These are phyloP conservation scores for Lasiosphaeria miniovina DNA, from an alignment of 495 filamentous ascomycete species.

Conservation along the genomic window DNA sequence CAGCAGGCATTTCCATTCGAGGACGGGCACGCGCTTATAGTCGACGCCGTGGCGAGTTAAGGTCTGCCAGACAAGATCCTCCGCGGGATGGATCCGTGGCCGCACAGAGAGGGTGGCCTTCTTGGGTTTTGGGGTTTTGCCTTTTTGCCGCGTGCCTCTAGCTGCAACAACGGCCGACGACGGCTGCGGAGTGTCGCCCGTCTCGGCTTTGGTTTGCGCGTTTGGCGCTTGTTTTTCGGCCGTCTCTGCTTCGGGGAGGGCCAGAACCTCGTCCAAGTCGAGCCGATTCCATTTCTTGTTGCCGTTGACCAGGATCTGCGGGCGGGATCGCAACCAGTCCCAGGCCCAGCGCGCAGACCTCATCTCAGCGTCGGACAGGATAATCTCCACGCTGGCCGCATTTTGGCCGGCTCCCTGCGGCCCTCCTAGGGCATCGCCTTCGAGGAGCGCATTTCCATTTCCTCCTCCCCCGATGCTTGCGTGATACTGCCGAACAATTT, in stretches of 20 bases:
- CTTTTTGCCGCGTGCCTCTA: not conserved
- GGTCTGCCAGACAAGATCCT: slow-evolving; percentile 65
- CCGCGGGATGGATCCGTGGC: slow-evolving; percentile 36
- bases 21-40: slow-evolving; percentile 58
- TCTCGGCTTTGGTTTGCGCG: slow-evolving; percentile 1
- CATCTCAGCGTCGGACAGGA: slow-evolving; percentile 29
- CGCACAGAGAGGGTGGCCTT: slow-evolving; percentile 26
- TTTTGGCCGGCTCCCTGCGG: slow-evolving; percentile 7
- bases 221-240: not conserved
- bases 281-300: slow-evolving; percentile 42
- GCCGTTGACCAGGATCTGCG: slow-evolving; percentile 42
- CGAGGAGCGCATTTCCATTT: slow-evolving; percentile 8
- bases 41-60: slow-evolving; percentile 79
- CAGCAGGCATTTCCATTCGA: slow-evolving; percentile 72
- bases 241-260: slow-evolving; percentile 33
- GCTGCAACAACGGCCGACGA: not conserved
- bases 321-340: slow-evolving; percentile 41
- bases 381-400: slow-evolving; percentile 20
- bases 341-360: slow-evolving; percentile 40
- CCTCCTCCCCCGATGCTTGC: slow-evolving; percentile 9
- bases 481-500: slow-evolving; percentile 32
- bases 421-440: slow-evolving; percentile 4
- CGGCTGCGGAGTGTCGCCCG: not conserved
- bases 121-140: slow-evolving; percentile 16
- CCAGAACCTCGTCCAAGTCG: slow-evolving; percentile 38